phyloP scores from a whole-genome alignment of 257 asterid genomes.

The Mitragyna speciosa region DNA sequence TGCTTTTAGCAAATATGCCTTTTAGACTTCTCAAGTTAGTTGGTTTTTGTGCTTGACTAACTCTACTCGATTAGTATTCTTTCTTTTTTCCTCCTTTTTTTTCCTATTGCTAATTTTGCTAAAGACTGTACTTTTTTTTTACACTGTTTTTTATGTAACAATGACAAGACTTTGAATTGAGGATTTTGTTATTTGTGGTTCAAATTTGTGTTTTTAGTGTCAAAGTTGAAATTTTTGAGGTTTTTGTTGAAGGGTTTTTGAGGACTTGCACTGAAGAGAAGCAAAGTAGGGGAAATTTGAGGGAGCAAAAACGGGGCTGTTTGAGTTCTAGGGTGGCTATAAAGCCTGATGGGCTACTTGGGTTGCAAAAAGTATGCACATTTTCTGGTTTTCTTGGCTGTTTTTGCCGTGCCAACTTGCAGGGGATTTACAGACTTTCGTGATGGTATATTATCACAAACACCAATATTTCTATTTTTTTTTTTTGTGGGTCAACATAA shows the following conservation, averaged over 20 bases:
- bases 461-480: background rate
- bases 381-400: constrained; percentile 39
- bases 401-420: constrained; percentile 39
- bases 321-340: constrained; percentile 28
- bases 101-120: background rate
- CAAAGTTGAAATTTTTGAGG: constrained; percentile 27
- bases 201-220: constrained; percentile 9
- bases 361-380: constrained; percentile 35
- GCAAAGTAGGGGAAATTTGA: constrained; percentile 13
- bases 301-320: constrained; percentile 14
- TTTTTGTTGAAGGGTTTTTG: constrained; percentile 21
- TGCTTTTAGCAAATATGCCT: constrained; percentile 36
- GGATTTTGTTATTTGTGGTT: constrained; percentile 7
- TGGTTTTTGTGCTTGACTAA: constrained; percentile 52
- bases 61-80: constrained; percentile 24
- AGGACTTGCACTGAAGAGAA: constrained; percentile 13
- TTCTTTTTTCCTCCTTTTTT: constrained; percentile 17
- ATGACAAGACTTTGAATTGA: constrained; percentile 17
- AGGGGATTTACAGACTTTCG: constrained; percentile 75
- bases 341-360: constrained; percentile 43
- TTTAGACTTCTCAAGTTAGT: constrained; percentile 36
- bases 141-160: constrained; percentile 7
- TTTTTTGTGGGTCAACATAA: background rate
- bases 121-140: constrained; percentile 15
- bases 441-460: constrained; percentile 53